These are phyloP conservation scores for Diaporthe citri DNA, from an alignment of 2,329 filamentous ascomycete genomes.

Conservation along the genomic window DNA sequence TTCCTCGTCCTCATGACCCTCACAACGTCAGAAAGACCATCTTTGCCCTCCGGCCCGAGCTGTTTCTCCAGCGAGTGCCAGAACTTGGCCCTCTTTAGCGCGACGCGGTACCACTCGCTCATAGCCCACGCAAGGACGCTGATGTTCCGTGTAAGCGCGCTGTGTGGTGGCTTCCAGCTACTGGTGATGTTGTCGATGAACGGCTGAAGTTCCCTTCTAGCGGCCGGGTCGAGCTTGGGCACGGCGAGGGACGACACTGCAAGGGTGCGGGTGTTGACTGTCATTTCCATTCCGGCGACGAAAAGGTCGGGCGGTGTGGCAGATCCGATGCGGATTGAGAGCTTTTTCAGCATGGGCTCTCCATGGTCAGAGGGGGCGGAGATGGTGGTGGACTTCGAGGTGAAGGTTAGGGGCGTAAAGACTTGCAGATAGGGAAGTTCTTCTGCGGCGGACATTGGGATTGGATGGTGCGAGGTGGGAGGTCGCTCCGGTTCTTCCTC, in stretches of 20 bases:
- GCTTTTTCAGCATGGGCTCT: conserved; percentile 61
- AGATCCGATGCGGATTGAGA: conserved; percentile 67
- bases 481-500: conserved; percentile 53
- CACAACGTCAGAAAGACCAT: conserved; percentile 49
- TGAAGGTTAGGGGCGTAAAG: conserved; percentile 77
- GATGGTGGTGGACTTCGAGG: conserved; percentile 64
- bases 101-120: conserved; percentile 75
- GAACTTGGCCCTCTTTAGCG: conserved; percentile 70
- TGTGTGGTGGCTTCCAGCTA: conserved; percentile 46
- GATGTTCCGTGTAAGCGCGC: conserved; percentile 68
- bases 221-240: conserved; percentile 67
- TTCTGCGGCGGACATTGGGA: conserved; percentile 72
- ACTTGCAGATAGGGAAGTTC: conserved; percentile 77
- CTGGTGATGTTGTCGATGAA: conserved; percentile 61
- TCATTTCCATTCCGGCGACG: conserved; percentile 68
- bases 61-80: conserved; percentile 69
- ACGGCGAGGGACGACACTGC: conserved; percentile 67
- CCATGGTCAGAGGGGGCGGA: conserved; percentile 48
- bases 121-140: conserved; percentile 75
- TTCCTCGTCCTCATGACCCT: conserved; percentile 47
- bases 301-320: conserved; percentile 66
- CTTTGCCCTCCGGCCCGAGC: conserved; percentile 52
- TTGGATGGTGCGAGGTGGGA: conserved; percentile 73
- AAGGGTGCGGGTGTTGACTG: conserved; percentile 66
- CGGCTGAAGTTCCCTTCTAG: conserved; percentile 68